These are phyloP conservation scores for Colletotrichum sp. DNA, from an alignment of 2,329 filamentous ascomycete species.

Conservation along the genomic window DNA sequence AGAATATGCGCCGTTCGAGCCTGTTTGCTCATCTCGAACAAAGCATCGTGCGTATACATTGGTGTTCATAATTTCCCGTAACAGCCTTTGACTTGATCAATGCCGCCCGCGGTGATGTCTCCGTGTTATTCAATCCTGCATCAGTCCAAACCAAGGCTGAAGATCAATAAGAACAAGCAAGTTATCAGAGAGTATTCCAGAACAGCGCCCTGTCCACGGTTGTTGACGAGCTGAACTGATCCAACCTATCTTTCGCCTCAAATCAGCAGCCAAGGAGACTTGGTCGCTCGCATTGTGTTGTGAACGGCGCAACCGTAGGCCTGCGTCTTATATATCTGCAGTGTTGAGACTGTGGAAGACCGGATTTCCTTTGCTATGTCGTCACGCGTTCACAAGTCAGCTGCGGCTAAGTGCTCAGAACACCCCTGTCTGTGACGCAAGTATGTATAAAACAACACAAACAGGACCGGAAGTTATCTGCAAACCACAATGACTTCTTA, in stretches of 20 bases:
- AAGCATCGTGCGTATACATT: not conserved
- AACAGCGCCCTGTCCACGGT: not conserved
- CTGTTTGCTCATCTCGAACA: too few species aligned
- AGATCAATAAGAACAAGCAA: not conserved
- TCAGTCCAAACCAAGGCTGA: fast-evolving
- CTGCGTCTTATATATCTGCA: not conserved
- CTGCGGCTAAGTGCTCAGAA: not conserved
- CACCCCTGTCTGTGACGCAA: not conserved
- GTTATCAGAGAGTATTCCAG: too few species aligned
- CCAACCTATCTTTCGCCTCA: too few species aligned
- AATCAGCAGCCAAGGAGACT: not conserved
- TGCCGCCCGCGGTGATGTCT: not conserved
- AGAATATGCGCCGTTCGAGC: too few species aligned
- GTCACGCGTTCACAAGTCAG: not conserved
- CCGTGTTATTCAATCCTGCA: fast-evolving
- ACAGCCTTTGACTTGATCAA: not conserved
- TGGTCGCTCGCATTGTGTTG: not conserved
- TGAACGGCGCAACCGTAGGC: not conserved
- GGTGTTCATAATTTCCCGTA: not conserved
- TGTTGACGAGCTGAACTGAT: not conserved
- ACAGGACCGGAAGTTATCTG: fast-evolving
- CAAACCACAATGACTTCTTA: not conserved
- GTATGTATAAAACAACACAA: not conserved
- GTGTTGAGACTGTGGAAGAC: not conserved
- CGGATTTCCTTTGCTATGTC: not conserved